Evolutionary conservation across 1,139 yeast species (phyloP).

Genomic region (Suhomyces yuchorum): DNA sequence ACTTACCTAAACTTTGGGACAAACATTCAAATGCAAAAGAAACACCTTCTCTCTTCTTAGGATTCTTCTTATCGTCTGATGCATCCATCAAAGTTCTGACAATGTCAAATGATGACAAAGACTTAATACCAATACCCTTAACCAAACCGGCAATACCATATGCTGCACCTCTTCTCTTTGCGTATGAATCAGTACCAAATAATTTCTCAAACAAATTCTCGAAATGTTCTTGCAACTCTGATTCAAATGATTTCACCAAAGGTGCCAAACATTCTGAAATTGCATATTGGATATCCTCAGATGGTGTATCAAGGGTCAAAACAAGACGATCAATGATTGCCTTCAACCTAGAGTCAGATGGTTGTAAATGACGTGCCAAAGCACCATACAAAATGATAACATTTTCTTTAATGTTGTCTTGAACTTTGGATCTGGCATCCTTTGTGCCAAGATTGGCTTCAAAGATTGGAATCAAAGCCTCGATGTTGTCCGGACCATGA

Average conservation of each 20-base stretch:
- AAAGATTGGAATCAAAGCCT: slow-evolving; percentile 72
- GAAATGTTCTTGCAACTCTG: slow-evolving; percentile 53
- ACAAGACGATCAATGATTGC: slow-evolving; percentile 70
- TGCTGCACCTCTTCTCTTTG: slow-evolving; percentile 88
- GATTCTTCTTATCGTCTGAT: slow-evolving; percentile 80
- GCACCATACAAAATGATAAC: slow-evolving; percentile 87
- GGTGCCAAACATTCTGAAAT: slow-evolving; percentile 86
- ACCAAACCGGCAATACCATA: slow-evolving; percentile 94
- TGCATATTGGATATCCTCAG: slow-evolving; percentile 86
- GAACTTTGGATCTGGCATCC: slow-evolving; percentile 48
- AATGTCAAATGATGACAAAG: slow-evolving; percentile 74
- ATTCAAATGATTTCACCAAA: slow-evolving; percentile 60
- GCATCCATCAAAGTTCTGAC: slow-evolving; percentile 80
- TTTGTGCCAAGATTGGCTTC: slow-evolving; percentile 58
- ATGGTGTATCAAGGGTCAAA: slow-evolving; percentile 79
- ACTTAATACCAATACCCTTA: slow-evolving; percentile 82
- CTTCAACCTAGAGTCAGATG: slow-evolving; percentile 63
- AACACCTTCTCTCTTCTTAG: slow-evolving; percentile 81
- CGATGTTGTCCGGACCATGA: slow-evolving; percentile 68
- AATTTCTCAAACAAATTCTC: slow-evolving; percentile 61
- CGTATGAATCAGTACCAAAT: slow-evolving; percentile 52
- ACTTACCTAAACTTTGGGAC: slow-evolving; percentile 70
- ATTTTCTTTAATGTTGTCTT: slow-evolving; percentile 72
- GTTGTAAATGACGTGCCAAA: slow-evolving; percentile 74
- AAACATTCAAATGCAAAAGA: slow-evolving; percentile 84